Percentiles rank a stretch among this genome's conserved stretches.
These are phyloP conservation scores for Acacia acuminata DNA, from an alignment of 306 rosid species.

Conservation along the genomic window DNA sequence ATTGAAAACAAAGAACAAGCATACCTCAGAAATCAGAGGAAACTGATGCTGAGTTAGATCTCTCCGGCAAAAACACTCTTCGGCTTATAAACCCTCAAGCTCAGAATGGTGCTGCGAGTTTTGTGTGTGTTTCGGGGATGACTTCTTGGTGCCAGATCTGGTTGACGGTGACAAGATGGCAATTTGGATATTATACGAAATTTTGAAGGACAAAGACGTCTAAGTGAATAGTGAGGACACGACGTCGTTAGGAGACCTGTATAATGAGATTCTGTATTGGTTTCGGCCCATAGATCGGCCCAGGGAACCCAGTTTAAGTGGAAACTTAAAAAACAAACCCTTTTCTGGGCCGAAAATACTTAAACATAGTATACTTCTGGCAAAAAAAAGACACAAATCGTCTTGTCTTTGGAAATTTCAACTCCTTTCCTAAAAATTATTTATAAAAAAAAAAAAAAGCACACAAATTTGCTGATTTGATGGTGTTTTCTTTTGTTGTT, in stretches of 20 bases:
- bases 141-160: not conserved
- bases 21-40: constrained; percentile 12
- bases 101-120: not conserved
- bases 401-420: too few relatives aligned
- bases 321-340: too few relatives aligned
- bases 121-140: not conserved
- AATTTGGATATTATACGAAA: not conserved
- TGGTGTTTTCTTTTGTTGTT: too few relatives aligned
- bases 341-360: too few relatives aligned
- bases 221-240: not conserved
- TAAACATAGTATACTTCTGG: too few relatives aligned
- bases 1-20: not conserved
- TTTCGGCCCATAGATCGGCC: not conserved
- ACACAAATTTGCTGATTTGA: too few relatives aligned
- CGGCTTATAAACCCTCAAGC: not conserved
- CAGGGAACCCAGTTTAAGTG: too few relatives aligned
- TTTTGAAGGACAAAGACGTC: not conserved
- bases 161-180: not conserved
- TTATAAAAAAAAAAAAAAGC: too few relatives aligned
- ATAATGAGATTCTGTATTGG: not conserved
- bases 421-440: too few relatives aligned
- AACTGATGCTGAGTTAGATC: not conserved
- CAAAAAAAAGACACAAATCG: too few relatives aligned
- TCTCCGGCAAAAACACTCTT: not conserved
- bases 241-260: not conserved